Evolutionary conservation across 2,329 filamentous ascomycete genomes (phyloP).

Genomic region (Colletotrichum sp.): DNA sequence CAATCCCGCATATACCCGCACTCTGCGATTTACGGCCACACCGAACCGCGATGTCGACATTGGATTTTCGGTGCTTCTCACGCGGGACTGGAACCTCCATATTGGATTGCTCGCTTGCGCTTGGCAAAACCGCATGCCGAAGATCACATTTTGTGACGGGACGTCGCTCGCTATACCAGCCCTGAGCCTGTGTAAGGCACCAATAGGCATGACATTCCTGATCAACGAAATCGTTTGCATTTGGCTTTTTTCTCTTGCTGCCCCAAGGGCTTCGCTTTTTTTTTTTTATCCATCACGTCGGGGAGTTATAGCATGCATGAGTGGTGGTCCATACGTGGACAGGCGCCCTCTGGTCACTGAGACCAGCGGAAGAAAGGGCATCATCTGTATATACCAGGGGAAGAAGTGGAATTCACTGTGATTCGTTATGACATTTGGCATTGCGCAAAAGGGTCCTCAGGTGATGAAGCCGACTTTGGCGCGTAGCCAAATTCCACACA

Average conservation of each 20-base stretch:
- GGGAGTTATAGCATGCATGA: not conserved
- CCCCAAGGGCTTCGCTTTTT: not conserved
- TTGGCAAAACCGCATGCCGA: not conserved
- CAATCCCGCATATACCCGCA: conserved; percentile 16
- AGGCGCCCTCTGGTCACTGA: not conserved
- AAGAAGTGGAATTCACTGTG: conserved; percentile 10
- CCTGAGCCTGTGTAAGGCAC: not conserved
- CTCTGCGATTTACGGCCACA: conserved; percentile 1
- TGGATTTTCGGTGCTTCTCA: not conserved
- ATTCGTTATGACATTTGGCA: not conserved
- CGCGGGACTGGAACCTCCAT: not conserved
- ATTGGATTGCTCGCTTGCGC: not conserved
- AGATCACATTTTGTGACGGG: not conserved
- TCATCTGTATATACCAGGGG: conserved; percentile 14
- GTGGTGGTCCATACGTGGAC: not conserved
- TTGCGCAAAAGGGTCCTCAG: not conserved
- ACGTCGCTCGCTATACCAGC: conserved; percentile 4
- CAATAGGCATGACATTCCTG: not conserved
- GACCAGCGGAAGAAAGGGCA: not conserved
- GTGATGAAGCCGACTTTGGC: not conserved
- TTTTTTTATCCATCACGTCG: not conserved
- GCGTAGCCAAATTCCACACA: not conserved
- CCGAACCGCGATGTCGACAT: not conserved
- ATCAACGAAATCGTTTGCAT: not conserved
- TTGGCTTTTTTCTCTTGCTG: conserved; percentile 6